A percentile compares a stretch with the other conserved stretches of the same genome.
These are phyloP conservation scores for Euphorbia tirucalli DNA, from an alignment of 345 rosid species.

Conservation along the genomic window DNA sequence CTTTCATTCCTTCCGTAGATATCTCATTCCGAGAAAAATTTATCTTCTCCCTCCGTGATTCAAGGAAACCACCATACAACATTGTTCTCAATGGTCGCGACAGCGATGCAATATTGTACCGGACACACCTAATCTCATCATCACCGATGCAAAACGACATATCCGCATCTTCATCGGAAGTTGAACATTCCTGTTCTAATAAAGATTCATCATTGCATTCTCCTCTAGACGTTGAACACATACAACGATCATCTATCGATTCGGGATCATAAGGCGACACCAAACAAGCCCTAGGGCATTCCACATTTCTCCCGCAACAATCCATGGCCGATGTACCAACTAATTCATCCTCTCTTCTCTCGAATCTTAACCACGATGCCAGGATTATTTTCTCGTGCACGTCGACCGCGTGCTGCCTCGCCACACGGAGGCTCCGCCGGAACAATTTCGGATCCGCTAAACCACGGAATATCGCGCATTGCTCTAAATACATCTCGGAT, in stretches of 20 bases:
- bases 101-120: slow-evolving; percentile 66
- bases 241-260: slow-evolving; percentile 57
- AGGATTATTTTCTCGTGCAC: slow-evolving; percentile 80
- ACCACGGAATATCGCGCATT: slow-evolving; percentile 70
- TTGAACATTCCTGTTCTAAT: slow-evolving; percentile 59
- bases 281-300: slow-evolving; percentile 83
- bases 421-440: slow-evolving; percentile 66
- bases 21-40: slow-evolving; percentile 65
- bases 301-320: slow-evolving; percentile 75
- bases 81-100: slow-evolving; percentile 71
- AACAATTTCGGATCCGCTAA: slow-evolving; percentile 70
- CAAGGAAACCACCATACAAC: slow-evolving; percentile 73
- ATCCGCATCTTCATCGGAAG: slow-evolving; percentile 61
- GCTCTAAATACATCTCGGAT: slow-evolving; percentile 56
- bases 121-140: slow-evolving; percentile 66
- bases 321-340: slow-evolving; percentile 71
- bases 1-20: slow-evolving; percentile 69
- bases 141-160: slow-evolving; percentile 76
- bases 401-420: slow-evolving; percentile 76
- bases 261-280: slow-evolving; percentile 73
- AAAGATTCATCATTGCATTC: slow-evolving; percentile 30
- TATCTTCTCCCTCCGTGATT: slow-evolving; percentile 64
- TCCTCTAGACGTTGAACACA: slow-evolving; percentile 43
- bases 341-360: slow-evolving; percentile 93
- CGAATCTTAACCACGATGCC: slow-evolving; percentile 82